Percentiles rank a stretch among this genome's conserved stretches.
phyloP scores from a whole-genome alignment of 768 basidiomycete species.

The Calocera viscosa region DNA sequence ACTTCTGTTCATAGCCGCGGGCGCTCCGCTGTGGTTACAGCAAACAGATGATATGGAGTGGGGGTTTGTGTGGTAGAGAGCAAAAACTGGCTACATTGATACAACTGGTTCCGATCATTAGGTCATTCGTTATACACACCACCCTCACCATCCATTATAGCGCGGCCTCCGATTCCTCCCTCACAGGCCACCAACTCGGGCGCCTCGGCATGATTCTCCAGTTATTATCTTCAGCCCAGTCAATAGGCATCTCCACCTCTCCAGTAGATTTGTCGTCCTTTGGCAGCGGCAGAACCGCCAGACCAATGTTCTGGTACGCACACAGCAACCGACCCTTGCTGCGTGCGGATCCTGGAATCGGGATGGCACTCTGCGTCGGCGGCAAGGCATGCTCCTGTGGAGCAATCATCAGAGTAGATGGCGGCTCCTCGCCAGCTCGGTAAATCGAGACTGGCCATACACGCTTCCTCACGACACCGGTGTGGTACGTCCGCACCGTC shows the following conservation, averaged over 20 bases:
- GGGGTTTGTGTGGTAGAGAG: neutral
- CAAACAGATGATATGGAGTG: too few species aligned
- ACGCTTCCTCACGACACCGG: constrained; percentile 79
- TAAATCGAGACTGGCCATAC: constrained; percentile 67
- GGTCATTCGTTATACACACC: neutral
- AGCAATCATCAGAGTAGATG: constrained; percentile 8
- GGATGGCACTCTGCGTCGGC: constrained; percentile 5
- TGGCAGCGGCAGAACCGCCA: constrained; percentile 59
- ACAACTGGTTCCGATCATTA: neutral
- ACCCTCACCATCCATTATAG: constrained; percentile 16
- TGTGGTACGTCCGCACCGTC: constrained; percentile 93
- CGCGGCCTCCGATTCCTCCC: constrained; percentile 38
- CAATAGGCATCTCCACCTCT: constrained; percentile 24
- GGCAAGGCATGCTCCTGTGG: constrained; percentile 9
- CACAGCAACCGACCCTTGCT: constrained; percentile 65
- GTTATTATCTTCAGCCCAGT: constrained; percentile 22
- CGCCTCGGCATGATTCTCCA: constrained; percentile 38
- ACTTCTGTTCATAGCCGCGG: neutral
- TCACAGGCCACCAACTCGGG: constrained; percentile 51
- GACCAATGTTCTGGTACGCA: constrained; percentile 42
- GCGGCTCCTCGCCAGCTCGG: constrained; percentile 26
- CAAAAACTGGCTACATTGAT: neutral
- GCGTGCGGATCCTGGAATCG: constrained; percentile 42
- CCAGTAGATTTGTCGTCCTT: constrained; percentile 29
- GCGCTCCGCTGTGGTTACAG: neutral